Conservation (phyloP, 345 rosid genomes). For the Mangifera indica region DNA sequence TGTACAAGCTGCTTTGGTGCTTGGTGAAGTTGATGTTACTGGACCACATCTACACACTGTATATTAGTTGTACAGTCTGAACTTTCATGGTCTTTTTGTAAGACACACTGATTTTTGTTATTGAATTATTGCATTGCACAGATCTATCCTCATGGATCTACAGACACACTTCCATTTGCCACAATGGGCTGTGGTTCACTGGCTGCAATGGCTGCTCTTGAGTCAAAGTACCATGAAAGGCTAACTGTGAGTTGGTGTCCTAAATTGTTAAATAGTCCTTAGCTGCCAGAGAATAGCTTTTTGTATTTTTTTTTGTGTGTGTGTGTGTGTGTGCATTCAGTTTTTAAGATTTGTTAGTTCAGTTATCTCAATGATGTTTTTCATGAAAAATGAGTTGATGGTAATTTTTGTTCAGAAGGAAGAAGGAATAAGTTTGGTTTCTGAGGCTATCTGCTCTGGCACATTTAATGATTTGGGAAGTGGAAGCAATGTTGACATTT, state of each 20-base stretch:
- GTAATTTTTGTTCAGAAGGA: slow-evolving; percentile 45
- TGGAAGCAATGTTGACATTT: slow-evolving; percentile 87
- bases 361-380: no score
- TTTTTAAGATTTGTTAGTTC: background rate
- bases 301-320: no score
- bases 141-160: no score
- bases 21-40: slow-evolving; percentile 46
- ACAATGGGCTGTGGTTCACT: slow-evolving; percentile 91
- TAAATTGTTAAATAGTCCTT: background rate
- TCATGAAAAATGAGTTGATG: background rate
- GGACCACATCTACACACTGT: slow-evolving; percentile 85
- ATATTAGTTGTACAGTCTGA: slow-evolving; percentile 22
- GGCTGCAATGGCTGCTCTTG: slow-evolving; percentile 80
- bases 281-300: background rate
- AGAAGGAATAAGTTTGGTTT: slow-evolving; percentile 62
- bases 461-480: slow-evolving; percentile 77
- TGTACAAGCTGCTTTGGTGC: slow-evolving; percentile 75
- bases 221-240: slow-evolving; percentile 63
- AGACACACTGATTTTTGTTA: background rate
- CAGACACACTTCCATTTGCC: slow-evolving; percentile 33
- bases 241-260: slow-evolving; percentile 53
- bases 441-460: slow-evolving; percentile 74
- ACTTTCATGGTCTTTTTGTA: background rate
- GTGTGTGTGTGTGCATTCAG: no score
- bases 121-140: slow-evolving; percentile 8